These are phyloP conservation scores for Aegle marmelos DNA, from an alignment of 345 rosid genomes.

Conservation along the genomic window DNA sequence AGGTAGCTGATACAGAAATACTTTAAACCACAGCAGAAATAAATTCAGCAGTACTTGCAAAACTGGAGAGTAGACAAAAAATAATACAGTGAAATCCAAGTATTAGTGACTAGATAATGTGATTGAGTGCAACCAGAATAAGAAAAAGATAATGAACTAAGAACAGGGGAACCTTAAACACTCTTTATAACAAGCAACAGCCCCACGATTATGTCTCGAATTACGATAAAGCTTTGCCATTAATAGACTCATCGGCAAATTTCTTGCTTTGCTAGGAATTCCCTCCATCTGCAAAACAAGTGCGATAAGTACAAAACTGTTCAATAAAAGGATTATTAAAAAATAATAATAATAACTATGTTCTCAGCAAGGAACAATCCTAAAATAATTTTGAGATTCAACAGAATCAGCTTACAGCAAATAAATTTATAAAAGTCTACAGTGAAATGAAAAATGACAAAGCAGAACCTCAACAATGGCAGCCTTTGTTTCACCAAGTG, in stretches of 20 bases:
- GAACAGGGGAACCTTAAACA: slow-evolving; percentile 64
- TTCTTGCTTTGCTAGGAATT: slow-evolving; percentile 87
- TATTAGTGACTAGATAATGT: not conserved
- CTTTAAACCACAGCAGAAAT: not conserved
- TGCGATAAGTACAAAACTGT: not conserved
- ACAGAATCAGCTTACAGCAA: not conserved
- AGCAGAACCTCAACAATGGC: slow-evolving; percentile 78
- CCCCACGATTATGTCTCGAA: slow-evolving; percentile 79
- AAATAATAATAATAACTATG: not conserved
- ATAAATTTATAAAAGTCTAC: not conserved
- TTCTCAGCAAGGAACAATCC: not conserved
- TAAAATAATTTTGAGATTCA: not conserved
- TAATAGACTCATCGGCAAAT: slow-evolving; percentile 84
- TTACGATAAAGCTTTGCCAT: slow-evolving; percentile 93
- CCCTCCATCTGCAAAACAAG: slow-evolving; percentile 72
- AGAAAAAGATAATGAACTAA: not conserved
- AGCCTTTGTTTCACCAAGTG: slow-evolving; percentile 66
- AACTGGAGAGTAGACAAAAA: not conserved
- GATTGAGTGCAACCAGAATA: not conserved
- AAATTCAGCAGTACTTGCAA: not conserved
- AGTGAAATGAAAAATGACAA: slow-evolving; percentile 11
- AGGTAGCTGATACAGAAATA: slow-evolving; percentile 1
- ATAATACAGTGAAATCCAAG: not conserved
- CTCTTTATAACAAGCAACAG: slow-evolving; percentile 85
- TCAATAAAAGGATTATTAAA: not conserved